Percentiles rank a stretch among this genome's conserved stretches.
Conservation (phyloP, 768 basidiomycete species). For the Russula sp. region DNA sequence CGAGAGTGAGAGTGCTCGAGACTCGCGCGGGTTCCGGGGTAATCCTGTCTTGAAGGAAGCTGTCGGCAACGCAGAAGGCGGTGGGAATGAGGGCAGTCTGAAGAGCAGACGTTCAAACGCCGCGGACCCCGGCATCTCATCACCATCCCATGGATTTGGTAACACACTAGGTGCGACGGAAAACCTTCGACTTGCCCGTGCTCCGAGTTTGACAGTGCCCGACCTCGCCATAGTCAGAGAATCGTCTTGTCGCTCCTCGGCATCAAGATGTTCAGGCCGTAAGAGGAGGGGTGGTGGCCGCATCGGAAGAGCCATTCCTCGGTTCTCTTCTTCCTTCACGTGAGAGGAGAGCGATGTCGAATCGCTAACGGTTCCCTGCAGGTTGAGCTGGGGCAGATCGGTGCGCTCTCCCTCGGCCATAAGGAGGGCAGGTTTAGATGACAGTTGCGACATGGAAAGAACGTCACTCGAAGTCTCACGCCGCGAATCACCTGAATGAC, state of each 20-base stretch:
- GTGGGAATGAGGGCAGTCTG: not conserved
- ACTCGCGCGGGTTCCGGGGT: not conserved
- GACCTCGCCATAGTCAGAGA: not conserved
- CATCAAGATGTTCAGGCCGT: not conserved
- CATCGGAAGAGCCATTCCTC: not conserved
- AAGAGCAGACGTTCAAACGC: not conserved
- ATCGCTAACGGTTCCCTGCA: not conserved
- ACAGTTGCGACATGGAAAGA: not conserved
- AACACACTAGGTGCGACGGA: not conserved
- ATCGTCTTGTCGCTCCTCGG: not conserved
- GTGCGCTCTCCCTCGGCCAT: not conserved
- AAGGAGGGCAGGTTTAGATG: not conserved
- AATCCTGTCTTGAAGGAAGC: not conserved
- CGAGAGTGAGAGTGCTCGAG: not conserved
- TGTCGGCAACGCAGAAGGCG: not conserved
- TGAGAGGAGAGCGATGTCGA: not conserved
- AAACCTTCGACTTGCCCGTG: not conserved
- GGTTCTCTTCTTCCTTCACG: not conserved
- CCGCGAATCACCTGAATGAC: not conserved
- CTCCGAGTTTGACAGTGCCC: not conserved
- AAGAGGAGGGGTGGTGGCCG: not conserved
- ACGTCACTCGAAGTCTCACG: not conserved
- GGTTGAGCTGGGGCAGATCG: not conserved
- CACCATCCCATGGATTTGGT: conserved; percentile 11
- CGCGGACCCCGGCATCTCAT: not conserved